Conservation (phyloP, 257 asterid species). For the Solanum sejunctum region DNA sequence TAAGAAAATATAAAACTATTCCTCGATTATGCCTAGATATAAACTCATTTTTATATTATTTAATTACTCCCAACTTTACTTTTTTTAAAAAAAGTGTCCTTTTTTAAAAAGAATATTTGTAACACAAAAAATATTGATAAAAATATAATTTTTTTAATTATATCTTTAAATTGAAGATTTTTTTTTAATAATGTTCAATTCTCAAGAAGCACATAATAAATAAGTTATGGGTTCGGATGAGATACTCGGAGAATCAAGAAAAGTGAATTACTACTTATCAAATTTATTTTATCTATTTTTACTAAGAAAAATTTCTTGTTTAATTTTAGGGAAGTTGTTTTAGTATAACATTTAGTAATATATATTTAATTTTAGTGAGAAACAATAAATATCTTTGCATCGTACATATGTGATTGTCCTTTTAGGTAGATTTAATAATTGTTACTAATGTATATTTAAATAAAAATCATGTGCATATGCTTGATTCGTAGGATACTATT, state of each 20-base stretch:
- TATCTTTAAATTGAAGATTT: no score
- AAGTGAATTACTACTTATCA: neutral
- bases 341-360: neutral
- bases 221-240: neutral
- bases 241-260: neutral
- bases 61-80: no score
- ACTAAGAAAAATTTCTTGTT: neutral
- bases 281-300: neutral
- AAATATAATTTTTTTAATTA: no score
- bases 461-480: neutral
- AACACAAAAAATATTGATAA: no score
- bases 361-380: neutral
- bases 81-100: no score
- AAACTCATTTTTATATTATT: no score
- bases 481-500: neutral
- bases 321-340: neutral
- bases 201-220: no score
- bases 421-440: neutral
- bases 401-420: neutral
- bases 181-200: no score
- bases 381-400: neutral
- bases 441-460: neutral
- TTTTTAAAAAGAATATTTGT: no score
- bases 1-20: neutral
- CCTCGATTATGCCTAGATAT: neutral